Percentiles rank a stretch among this genome's conserved stretches.
Evolutionary conservation across 345 rosid genomes (phyloP).

Genomic region (Garcia nutans): DNA sequence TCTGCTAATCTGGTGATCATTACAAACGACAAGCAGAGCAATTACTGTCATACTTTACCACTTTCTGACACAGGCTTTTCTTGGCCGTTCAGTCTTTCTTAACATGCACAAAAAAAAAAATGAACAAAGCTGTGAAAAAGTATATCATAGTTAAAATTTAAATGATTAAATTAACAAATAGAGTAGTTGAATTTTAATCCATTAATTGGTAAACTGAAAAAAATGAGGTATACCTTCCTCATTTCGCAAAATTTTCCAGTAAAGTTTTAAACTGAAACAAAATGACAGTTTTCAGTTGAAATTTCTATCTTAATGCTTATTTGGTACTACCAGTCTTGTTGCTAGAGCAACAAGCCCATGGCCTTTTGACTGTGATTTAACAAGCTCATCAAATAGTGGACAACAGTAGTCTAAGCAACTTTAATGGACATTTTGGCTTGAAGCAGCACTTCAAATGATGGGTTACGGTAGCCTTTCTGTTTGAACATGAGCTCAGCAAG

Average conservation of each 20-base stretch:
- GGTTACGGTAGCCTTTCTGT: conserved; percentile 30
- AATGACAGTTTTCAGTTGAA: background rate
- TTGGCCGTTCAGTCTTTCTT: too few species aligned
- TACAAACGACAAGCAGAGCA: background rate
- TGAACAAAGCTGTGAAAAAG: too few species aligned
- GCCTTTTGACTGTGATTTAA: background rate
- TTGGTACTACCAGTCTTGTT: background rate
- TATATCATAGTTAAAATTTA: too few species aligned
- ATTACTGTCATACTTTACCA: background rate
- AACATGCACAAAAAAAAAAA: too few species aligned
- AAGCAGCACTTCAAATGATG: conserved; percentile 30
- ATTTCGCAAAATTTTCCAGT: background rate
- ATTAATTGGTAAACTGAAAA: background rate
- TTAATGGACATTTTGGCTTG: background rate
- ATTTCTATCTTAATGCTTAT: background rate
- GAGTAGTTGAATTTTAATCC: background rate
- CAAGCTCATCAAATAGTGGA: background rate
- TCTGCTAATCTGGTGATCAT: background rate
- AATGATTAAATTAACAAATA: too few species aligned
- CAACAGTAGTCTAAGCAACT: background rate
- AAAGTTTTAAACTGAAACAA: background rate
- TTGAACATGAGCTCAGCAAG: conserved; percentile 33
- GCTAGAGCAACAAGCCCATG: background rate
- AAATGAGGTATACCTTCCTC: background rate
- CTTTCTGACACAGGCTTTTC: too few species aligned